Base-by-base conservation (phyloP, 2,329 filamentous ascomycete species). In the Colletotrichum costaricense region DNA sequence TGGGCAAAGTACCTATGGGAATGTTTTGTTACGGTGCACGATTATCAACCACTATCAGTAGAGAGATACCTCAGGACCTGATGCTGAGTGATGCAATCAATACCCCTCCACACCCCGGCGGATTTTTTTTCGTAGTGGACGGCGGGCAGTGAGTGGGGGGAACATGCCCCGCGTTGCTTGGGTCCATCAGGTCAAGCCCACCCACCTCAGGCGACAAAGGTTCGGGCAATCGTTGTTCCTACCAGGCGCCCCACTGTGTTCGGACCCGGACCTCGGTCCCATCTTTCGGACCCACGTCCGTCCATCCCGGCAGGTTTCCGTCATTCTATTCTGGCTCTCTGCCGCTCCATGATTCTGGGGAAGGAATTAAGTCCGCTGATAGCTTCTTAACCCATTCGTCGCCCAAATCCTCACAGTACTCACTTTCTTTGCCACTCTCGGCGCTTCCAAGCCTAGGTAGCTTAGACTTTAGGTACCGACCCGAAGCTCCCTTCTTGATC, bases 201-300 rank as follows among this genome's bases (percentile, higher is more conserved):
- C 38, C 38, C 16, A 26, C 26, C 26, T 26, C 26, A 16, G 38
- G 38, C 38, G 38, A 54, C 58, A 46, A 24, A 7, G 14, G 7
- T 24, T 11, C 67, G 67, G 67, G 58, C 26, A 63, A 69, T 69
- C 35, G 12, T 69, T 69, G 9, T 64, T 69, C 67, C 67, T n/a
- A 28, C 67, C 11, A 42, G 19, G 57, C 3, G 12, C 33, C 16
- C 38, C 38, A 42, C 42, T n/a, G 8, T 49, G 7, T 52, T 28
- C 22, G 24, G 54, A 24, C 54, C 54, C 54, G 54, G 12, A 28
- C 54, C 9, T n/a, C 42, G 19, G 42, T 7, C 42, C 42, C 42
- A 49, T 49, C 8, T n/a, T 7, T 49, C 42, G 19, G 3, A 8
- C 19, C 42, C 42, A 22, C 7, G 8, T 49, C 19, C 19, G 42